phyloP scores from a whole-genome alignment of 305 asterid species.

The Fraxinus sp. region DNA sequence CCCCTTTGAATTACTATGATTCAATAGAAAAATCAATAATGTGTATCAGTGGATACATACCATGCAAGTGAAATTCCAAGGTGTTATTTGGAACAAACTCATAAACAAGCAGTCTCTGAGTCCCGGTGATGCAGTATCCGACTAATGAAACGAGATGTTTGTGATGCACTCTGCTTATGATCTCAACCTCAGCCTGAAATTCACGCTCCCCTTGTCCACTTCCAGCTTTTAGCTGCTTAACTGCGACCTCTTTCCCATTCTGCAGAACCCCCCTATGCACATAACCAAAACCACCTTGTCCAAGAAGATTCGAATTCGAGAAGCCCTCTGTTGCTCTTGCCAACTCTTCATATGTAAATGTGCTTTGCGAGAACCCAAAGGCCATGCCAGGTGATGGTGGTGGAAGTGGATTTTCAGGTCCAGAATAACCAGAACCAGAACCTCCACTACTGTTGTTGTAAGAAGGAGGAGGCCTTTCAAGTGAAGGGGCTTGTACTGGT shows the following conservation, averaged over 20 bases:
- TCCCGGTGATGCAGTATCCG: constrained; percentile 69
- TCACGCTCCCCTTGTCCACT: constrained; percentile 97
- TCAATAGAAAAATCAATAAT: neutral
- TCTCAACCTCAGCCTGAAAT: constrained; percentile 94
- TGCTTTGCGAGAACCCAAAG: constrained; percentile 75
- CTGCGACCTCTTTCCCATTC: constrained; percentile 84
- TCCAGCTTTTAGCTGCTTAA: constrained; percentile 82
- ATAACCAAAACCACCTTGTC: constrained; percentile 96
- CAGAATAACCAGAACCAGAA: constrained; percentile 74
- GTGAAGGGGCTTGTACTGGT: constrained; percentile 26
- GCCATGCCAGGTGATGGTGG: constrained; percentile 77
- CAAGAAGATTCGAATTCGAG: constrained; percentile 87
- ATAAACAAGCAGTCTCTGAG: constrained; percentile 65
- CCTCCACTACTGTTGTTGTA: constrained; percentile 76
- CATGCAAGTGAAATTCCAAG: constrained; percentile 77
- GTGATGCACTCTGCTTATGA: constrained; percentile 82
- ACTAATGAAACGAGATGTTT: constrained; percentile 81
- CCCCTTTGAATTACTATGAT: neutral
- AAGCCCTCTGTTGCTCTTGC: constrained; percentile 91
- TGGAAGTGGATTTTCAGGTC: constrained; percentile 52
- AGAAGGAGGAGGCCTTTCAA: constrained; percentile 40
- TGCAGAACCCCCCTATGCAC: constrained; percentile 89
- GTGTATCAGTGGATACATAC: constrained; percentile 24
- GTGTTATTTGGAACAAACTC: constrained; percentile 79
- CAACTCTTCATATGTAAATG: constrained; percentile 72